These are phyloP conservation scores for Penicillium crustosum DNA, from an alignment of 2,329 filamentous ascomycete genomes.

Conservation along the genomic window DNA sequence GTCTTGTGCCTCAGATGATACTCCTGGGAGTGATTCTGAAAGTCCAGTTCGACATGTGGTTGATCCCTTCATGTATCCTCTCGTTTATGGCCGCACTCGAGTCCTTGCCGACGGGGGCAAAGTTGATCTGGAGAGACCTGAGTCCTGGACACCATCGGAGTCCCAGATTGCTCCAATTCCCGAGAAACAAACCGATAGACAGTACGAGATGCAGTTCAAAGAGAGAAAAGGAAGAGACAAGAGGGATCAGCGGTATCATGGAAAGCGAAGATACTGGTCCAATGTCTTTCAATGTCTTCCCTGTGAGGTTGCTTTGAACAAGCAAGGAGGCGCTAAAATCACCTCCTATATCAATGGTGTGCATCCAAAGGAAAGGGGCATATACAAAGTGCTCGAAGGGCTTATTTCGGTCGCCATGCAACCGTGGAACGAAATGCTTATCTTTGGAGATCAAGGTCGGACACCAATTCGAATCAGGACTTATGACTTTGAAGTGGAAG, in stretches of 20 bases:
- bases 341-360: conserved; percentile 9
- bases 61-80: conserved; percentile 10
- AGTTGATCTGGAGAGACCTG: conserved; percentile 5
- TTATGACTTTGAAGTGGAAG: conserved; percentile 12
- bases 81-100: conserved; percentile 7
- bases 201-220: background rate
- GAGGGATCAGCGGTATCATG: rapidly evolving
- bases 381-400: conserved; percentile 6
- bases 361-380: conserved; percentile 6
- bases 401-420: conserved; percentile 2
- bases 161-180: conserved; percentile 1
- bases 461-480: conserved; percentile 11
- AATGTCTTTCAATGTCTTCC: conserved; percentile 11
- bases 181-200: background rate
- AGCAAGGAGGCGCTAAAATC: background rate
- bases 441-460: conserved; percentile 6
- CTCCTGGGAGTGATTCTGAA: background rate
- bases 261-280: background rate
- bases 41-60: conserved; percentile 5
- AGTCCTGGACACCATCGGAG: conserved; percentile 1
- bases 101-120: conserved; percentile 5
- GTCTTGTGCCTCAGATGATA: background rate
- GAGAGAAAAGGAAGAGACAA: background rate
- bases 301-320: conserved; percentile 1
- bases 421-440: conserved; percentile 6